Base-by-base conservation (phyloP, 2,329 filamentous ascomycete species). In the Acarospora socialis region DNA sequence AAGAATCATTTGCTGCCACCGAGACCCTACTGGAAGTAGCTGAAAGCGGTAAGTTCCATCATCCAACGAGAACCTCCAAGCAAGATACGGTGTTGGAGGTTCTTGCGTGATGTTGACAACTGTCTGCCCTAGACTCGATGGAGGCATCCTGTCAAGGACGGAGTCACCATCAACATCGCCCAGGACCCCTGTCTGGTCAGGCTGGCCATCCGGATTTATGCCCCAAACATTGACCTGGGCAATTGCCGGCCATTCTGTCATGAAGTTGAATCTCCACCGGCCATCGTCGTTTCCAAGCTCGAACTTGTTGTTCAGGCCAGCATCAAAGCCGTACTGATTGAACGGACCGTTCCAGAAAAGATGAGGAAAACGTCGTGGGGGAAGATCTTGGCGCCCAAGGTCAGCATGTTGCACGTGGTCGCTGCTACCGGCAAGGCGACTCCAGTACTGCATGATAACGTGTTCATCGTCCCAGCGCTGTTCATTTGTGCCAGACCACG, bases 171-270 rank as follows among this genome's bases (percentile, higher is more conserved):
- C 68, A 9, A 73, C 62, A 46, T 78, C 73, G 14, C 74, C 74
- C 38, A 64, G 68, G 2, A 73, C 63, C 34, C 59, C 63, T 5
- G 64, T 65, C 37, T 70, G 60, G 48, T 78, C 73, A 0, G 73
- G 72, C 42, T 67, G 54, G 13, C 71, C 70, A 48, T 76, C 65
- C 0, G 66, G 63, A 43, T 77, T 73, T 47, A 77, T 70, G 31
- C 73, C 74, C 73, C 74, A 78, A 4, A 74, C 60, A 41, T 77
- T 78, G 36, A 77, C 53, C 44, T 77, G 72, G 34, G 71, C 65
- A 28, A 65, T 54, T 3, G 66, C 64, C 4, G 73, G 73, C 65
- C 70, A 78, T 45, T 78, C 73, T 3, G 63, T 59, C 61, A 75
- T 66, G 37, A 76, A 70, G 39, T 70, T 60, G 42, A 67, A 69